Evolutionary conservation across 1,284 basidiomycete species (phyloP).

Genomic region (Marasmius tenuissimus): DNA sequence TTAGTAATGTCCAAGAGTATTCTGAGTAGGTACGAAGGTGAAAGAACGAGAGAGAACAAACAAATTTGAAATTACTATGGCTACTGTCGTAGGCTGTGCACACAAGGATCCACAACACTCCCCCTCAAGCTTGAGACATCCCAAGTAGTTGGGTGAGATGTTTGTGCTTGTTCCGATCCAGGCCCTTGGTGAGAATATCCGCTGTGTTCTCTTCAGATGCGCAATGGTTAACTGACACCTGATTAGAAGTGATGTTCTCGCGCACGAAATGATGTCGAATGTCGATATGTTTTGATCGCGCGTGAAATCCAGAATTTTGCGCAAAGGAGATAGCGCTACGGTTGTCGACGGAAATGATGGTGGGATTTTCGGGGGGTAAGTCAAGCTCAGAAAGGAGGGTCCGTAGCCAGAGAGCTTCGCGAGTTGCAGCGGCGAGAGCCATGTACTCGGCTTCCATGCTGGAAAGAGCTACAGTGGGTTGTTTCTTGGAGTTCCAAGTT

Average conservation of each 20-base stretch:
- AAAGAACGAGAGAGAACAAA: too few species aligned
- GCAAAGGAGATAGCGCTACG: conserved; percentile 25
- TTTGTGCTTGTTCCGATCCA: conserved; percentile 10
- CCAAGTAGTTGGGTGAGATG: conserved; percentile 7
- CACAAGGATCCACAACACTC: too few species aligned
- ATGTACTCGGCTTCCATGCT: conserved; percentile 27
- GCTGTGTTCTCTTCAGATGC: conserved; percentile 25
- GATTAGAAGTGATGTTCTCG: conserved; percentile 23
- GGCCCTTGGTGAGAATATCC: conserved; percentile 28
- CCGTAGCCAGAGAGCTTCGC: conserved; percentile 27
- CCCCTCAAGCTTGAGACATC: conserved; percentile 15
- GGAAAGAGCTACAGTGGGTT: conserved; percentile 24
- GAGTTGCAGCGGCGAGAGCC: conserved; percentile 21
- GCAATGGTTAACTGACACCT: conserved; percentile 20
- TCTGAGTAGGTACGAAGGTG: too few species aligned
- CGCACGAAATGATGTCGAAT: conserved; percentile 37
- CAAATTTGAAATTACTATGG: too few species aligned
- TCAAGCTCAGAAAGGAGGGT: conserved; percentile 21
- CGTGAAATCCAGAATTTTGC: conserved; percentile 22
- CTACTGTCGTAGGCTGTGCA: too few species aligned
- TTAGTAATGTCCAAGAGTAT: too few species aligned
- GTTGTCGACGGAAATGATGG: conserved; percentile 27
- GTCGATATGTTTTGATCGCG: conserved; percentile 39
- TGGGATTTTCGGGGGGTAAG: neutral
- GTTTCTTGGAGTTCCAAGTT: conserved; percentile 27